These are phyloP conservation scores for Alternaria novae-zelandiae DNA, from an alignment of 2,329 filamentous ascomycete species.

Conservation along the genomic window DNA sequence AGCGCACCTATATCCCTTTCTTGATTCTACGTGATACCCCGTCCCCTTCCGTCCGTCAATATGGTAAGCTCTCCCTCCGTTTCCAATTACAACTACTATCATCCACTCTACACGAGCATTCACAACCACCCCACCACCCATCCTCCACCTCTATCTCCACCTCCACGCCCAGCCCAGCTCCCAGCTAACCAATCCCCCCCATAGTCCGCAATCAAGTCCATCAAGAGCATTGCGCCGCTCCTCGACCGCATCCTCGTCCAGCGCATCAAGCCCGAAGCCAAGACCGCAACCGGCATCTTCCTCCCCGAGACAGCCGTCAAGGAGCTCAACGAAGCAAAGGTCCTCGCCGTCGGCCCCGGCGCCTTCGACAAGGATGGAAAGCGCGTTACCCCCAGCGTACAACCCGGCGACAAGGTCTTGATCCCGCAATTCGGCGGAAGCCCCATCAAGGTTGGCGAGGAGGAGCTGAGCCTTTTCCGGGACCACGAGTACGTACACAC, in stretches of 20 bases:
- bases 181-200: conserved; percentile 2
- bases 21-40: conserved; percentile 24
- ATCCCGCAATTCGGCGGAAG: conserved; percentile 96
- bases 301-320: conserved; percentile 96
- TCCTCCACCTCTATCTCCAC: neutral
- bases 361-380: conserved; percentile 87
- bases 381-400: conserved; percentile 82
- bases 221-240: conserved; percentile 92
- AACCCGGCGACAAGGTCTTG: conserved; percentile 86
- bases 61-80: neutral
- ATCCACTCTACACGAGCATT: neutral
- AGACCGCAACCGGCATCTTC: conserved; percentile 97
- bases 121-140: neutral
- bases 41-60: neutral
- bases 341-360: conserved; percentile 92
- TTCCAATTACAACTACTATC: no score
- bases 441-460: conserved; percentile 95
- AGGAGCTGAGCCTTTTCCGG: conserved; percentile 94
- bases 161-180: neutral
- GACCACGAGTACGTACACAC: conserved; percentile 86
- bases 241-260: conserved; percentile 98
- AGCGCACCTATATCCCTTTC: neutral
- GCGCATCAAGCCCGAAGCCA: conserved; percentile 95
- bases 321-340: conserved; percentile 97
- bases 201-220: conserved; percentile 78